phyloP scores from a whole-genome alignment of 225 moss, liverwort and hornwort species.

The Neckera pumila region DNA sequence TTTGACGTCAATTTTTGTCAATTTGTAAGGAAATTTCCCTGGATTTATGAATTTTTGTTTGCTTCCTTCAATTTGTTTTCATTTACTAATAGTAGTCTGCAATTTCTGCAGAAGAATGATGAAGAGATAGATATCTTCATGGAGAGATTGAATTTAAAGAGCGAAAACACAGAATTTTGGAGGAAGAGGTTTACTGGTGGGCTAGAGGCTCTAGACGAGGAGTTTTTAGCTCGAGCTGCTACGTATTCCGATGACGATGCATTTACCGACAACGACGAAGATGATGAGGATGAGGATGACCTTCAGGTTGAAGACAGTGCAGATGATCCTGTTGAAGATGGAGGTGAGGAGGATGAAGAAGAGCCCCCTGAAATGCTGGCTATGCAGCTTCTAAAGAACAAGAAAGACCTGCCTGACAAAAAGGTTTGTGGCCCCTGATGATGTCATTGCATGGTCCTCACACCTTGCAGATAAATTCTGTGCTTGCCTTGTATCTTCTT shows the following conservation, averaged over 20 bases:
- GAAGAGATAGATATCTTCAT: conserved; percentile 63
- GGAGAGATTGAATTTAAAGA: conserved; percentile 70
- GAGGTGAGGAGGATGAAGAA: conserved; percentile 68
- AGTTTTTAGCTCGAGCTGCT: conserved; percentile 30
- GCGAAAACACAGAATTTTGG: conserved; percentile 89
- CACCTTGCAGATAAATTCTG: neutral
- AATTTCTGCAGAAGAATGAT: conserved; percentile 41
- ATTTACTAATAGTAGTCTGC: neutral
- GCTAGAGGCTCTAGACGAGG: conserved; percentile 39
- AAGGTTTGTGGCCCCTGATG: conserved; percentile 27
- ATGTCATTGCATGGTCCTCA: neutral
- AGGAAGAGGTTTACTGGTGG: conserved; percentile 69
- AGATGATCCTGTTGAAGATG: conserved; percentile 82
- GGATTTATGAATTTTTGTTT: neutral
- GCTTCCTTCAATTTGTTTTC: neutral
- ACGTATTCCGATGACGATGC: conserved; percentile 30
- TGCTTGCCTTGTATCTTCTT: neutral
- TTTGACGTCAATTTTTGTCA: neutral
- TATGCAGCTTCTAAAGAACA: conserved; percentile 78
- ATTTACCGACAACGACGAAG: conserved; percentile 56
- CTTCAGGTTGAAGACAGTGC: conserved; percentile 62
- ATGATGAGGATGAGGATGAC: conserved; percentile 72
- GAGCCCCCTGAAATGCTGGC: conserved; percentile 88
- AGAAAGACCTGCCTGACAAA: conserved; percentile 42
- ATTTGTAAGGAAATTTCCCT: neutral